Evolutionary conservation across 1,284 basidiomycete genomes (phyloP), one percentile per base, ranked within the genome.

Genomic region (Ceratobasidium sp.): DNA sequence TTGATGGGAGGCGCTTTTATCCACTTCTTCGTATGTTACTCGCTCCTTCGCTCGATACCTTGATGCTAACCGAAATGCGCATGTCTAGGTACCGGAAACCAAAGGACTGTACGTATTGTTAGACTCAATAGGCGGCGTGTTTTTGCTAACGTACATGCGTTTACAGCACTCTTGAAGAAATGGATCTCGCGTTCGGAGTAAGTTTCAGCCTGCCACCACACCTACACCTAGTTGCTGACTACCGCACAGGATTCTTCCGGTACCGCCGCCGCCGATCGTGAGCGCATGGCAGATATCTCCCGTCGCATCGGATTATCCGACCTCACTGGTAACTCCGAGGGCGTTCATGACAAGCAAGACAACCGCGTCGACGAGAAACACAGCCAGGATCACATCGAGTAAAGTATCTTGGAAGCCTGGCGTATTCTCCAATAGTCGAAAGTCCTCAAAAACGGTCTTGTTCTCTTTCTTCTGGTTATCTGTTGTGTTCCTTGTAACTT

Each of bases 111-210:
- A 86, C 3, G 82, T 91, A 55, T 38, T 43, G 30, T 21, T 74
- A 58, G 23, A 57, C 52, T 63, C 23, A 32, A 14, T 7, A n/a
- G 18, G 16, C 41, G 38, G n/a, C n/a, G n/a, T n/a, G n/a, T n/a
- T n/a, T 26, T 63, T n/a, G 11, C 18, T 58, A 38, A 26, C n/a
- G 28, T 44, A 30, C 30, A 6, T 21, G 18, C 44, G 30, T 23
- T 35, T 14, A 26, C 54, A 54, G 54, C 23, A 49, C 44, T 35
- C 55, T 73, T 21, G 89, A 91, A 79, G 89, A 93, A 79, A 90
- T 90, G 89, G 89, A 91, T 79, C 86, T 86, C 59, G 85, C 89
- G 11, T 90, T 91, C 76, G 91, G 88, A 43, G 91, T 67, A 38
- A 52, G 64, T 55, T 21, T 23, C 18, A n/a, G n/a, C 23, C n/a